Evolutionary conservation across 306 rosid genomes (phyloP).

Genomic region (Arachis hypogaea): DNA sequence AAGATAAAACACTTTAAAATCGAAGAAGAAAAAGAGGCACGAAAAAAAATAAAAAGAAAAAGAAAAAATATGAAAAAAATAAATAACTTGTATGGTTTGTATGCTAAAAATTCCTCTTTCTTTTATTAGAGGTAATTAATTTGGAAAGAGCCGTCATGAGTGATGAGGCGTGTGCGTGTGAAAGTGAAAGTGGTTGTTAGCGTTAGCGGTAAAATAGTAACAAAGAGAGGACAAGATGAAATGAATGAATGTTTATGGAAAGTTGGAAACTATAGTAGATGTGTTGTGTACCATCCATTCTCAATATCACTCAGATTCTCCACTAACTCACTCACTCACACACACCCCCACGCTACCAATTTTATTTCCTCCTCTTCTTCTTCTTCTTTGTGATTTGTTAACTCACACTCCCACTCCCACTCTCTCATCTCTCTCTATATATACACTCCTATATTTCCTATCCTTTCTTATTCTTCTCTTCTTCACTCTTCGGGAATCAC

Average conservation of each 20-base stretch:
- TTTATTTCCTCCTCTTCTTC: background rate
- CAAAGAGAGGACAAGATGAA: too few relatives aligned
- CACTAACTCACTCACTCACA: background rate
- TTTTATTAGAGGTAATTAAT: too few relatives aligned
- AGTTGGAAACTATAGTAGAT: background rate
- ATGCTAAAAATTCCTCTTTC: rapidly evolving
- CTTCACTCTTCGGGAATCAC: slow-evolving; percentile 8
- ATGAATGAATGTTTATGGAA: too few relatives aligned
- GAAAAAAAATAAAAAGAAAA: too few relatives aligned
- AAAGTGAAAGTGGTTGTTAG: too few relatives aligned
- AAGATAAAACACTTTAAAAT: too few relatives aligned
- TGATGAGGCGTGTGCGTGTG: too few relatives aligned
- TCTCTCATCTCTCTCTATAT: slow-evolving; percentile 10
- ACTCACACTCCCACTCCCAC: slow-evolving; percentile 36
- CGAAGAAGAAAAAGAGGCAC: too few relatives aligned
- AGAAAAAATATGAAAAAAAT: too few relatives aligned
- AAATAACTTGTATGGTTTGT: too few relatives aligned
- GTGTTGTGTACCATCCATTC: slow-evolving; percentile 2
- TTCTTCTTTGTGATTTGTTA: slow-evolving; percentile 32
- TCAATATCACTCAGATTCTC: background rate
- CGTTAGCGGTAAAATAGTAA: too few relatives aligned
- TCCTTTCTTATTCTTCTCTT: background rate
- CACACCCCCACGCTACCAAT: background rate
- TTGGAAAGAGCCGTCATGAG: too few relatives aligned
- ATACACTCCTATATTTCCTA: background rate